phyloP scores from a whole-genome alignment of 2,329 filamentous ascomycete species.

The Xylaria sp. region DNA sequence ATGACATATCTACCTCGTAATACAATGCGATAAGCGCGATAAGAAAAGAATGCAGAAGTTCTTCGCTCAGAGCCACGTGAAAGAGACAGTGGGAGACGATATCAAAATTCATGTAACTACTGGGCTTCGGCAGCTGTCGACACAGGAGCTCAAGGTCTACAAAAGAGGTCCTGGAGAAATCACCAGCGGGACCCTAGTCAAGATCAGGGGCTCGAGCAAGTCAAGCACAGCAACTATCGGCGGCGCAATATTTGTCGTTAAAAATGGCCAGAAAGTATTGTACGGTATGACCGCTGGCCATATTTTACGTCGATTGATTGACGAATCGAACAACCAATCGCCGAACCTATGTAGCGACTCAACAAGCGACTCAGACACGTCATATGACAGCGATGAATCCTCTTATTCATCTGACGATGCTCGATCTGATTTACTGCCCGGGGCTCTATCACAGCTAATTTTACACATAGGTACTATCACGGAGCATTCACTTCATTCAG shows the following conservation, averaged over 20 bases:
- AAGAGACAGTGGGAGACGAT: conserved; percentile 10
- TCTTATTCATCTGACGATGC: background rate
- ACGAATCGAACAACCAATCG: background rate
- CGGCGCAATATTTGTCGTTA: conserved; percentile 2
- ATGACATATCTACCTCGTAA: conserved; percentile 11
- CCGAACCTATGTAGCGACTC: background rate
- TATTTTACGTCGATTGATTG: background rate
- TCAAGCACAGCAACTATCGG: conserved; percentile 13
- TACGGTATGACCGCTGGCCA: conserved; percentile 21
- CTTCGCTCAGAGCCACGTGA: conserved; percentile 13
- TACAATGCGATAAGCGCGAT: conserved; percentile 19
- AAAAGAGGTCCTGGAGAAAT: background rate
- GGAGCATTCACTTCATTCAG: conserved; percentile 11
- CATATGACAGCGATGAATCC: background rate
- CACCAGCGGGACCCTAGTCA: background rate
- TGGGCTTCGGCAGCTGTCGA: conserved; percentile 10
- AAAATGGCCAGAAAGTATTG: background rate
- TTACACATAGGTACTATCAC: conserved; percentile 5
- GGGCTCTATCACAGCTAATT: background rate
- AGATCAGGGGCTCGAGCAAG: background rate
- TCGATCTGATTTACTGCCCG: background rate
- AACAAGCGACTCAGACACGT: background rate
- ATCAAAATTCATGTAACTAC: conserved; percentile 4
- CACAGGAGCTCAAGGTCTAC: conserved; percentile 4
- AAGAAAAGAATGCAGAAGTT: conserved; percentile 13